Base-by-base conservation (phyloP, 441 rosid species). In the Isatis lusitanica region DNA sequence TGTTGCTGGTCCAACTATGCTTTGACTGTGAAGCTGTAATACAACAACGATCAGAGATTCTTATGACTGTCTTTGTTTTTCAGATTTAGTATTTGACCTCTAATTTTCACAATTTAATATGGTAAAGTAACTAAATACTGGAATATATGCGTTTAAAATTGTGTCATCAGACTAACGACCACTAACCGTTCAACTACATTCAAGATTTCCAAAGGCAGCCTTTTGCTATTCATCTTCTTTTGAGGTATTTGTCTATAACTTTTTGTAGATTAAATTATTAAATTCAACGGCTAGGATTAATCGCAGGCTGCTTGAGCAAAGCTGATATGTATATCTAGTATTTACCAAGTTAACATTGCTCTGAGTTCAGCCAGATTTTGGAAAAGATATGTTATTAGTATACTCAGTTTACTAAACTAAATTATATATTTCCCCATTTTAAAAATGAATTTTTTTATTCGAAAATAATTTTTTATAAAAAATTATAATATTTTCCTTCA, bases 101-200 rank as follows among this genome's bases (percentile, higher is more conserved):
- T 65, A 46, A 26, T 18, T 28, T 62, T 61, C 0, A 1, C 10
- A 31, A 24, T 13, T 58, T 9, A 51, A 18, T 38, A 50, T 64
- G 26, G 13, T 47, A 47, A 57, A 28, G 36, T 46, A 35, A 15
- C 33, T 59, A 31, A 67, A 24, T 31, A 50, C 38, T 17, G 21
- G 62, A 61, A 21, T 12, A 16, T 55, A 62, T 43, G 39, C 9
- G 47, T 44, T 62, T 36, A 1, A 55, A 46, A 26, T 6, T 65
- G 17, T 9, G 6, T 47, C 16, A 48, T 58, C 10, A 8, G 15
- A 4, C 7, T 68, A 77, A 71, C 77, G 55, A 72, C 64, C 60
- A 66, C 60, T 55, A 77, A 77, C 80, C 60, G 74, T 46, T 72
- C 71, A 76, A 65, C 76, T 50, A 40, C 1, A 40, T 65, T 51